These are phyloP conservation scores for Silene coronaria DNA, from an alignment of 179 eudicot genomes.

Conservation along the genomic window DNA sequence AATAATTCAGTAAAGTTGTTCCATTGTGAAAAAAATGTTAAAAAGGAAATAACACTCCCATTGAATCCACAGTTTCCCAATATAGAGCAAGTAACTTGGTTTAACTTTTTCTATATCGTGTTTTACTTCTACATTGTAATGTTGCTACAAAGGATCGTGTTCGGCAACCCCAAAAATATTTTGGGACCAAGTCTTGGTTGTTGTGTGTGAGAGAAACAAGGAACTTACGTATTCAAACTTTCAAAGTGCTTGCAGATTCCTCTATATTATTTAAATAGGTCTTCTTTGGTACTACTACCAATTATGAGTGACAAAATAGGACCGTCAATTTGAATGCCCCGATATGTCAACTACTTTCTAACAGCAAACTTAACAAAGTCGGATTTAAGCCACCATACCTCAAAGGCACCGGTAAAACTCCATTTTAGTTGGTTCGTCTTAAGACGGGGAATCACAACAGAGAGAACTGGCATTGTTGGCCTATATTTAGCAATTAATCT, in stretches of 20 bases:
- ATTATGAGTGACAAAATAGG: constrained; percentile 25
- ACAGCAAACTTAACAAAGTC: constrained; percentile 2
- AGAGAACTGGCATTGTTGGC: constrained; percentile 90
- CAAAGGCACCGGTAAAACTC: constrained; percentile 91
- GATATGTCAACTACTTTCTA: constrained; percentile 17
- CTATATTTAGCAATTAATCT: constrained; percentile 94
- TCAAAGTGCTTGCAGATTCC: neutral
- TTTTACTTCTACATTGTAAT: no score
- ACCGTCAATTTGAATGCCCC: constrained; percentile 18
- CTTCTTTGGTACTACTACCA: constrained; percentile 12
- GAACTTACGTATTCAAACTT: neutral
- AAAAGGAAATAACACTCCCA: no score
- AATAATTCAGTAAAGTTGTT: no score
- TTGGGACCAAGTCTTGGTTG: neutral
- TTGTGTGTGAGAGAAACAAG: neutral
- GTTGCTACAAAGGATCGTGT: neutral
- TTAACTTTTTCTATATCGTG: no score
- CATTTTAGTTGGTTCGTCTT: constrained; percentile 80
- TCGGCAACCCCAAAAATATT: neutral
- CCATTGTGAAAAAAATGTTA: no score
- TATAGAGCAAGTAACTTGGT: no score
- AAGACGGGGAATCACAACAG: constrained; percentile 89
- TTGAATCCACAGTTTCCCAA: no score
- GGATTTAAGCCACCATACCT: constrained; percentile 43
- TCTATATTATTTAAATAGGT: neutral